Conservation (phyloP, 2,329 filamentous ascomycete genomes). For the Sordariomycetes sp. region DNA sequence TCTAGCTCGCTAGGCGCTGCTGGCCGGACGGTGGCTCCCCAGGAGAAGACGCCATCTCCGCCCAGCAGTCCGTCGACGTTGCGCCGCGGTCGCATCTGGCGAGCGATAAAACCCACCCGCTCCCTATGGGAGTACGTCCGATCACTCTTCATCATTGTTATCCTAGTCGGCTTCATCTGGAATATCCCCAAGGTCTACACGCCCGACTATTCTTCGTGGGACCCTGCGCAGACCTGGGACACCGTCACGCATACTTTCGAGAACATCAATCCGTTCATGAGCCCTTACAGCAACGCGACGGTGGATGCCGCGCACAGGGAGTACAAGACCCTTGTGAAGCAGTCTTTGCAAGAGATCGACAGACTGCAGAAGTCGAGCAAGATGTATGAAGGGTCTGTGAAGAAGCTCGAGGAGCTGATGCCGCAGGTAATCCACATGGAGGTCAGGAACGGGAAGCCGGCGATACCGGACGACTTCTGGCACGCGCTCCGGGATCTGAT, state of each 20-base stretch:
- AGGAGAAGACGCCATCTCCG: background rate
- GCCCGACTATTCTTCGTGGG: conserved; percentile 9
- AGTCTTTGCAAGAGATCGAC: conserved; percentile 18
- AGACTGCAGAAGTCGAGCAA: conserved; percentile 17
- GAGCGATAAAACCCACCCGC: background rate
- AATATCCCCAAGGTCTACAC: background rate
- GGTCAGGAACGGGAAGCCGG: conserved; percentile 36
- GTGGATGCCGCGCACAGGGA: background rate
- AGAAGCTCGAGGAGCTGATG: conserved; percentile 36
- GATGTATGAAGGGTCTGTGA: conserved; percentile 24
- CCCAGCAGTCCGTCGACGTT: background rate
- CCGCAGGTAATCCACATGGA: conserved; percentile 48
- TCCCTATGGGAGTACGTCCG: conserved; percentile 1
- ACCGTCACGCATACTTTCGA: conserved; percentile 14
- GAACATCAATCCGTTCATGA: conserved; percentile 15
- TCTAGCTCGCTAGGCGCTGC: background rate
- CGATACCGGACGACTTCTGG: conserved; percentile 54
- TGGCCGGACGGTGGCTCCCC: too few species aligned
- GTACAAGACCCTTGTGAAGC: conserved; percentile 7
- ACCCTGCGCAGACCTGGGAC: conserved; percentile 5
- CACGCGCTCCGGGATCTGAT: conserved; percentile 49
- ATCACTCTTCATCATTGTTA: background rate
- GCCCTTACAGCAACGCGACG: background rate
- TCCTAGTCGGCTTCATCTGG: conserved; percentile 4
- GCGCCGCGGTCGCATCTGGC: background rate